These are phyloP conservation scores for Monascus purpureus DNA, from an alignment of 495 filamentous ascomycete genomes.

Conservation along the genomic window DNA sequence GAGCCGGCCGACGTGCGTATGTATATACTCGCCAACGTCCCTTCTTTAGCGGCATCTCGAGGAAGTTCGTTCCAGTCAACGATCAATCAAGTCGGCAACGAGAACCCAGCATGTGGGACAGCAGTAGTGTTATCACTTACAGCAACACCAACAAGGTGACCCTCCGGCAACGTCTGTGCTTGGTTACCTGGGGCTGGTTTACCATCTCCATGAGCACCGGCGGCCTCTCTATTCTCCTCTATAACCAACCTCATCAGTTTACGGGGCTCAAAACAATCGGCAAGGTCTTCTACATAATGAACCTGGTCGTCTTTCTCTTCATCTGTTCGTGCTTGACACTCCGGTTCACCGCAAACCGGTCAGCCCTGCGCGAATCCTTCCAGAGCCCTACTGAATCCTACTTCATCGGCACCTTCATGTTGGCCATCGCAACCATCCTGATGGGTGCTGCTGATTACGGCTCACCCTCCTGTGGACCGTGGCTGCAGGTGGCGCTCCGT, in stretches of 20 bases:
- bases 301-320: slow-evolving; percentile 36
- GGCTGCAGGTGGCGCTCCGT: slow-evolving; percentile 6
- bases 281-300: slow-evolving; percentile 41
- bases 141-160: neutral
- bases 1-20: too few species aligned
- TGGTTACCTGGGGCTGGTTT: slow-evolving; percentile 9
- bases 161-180: slow-evolving; percentile 2
- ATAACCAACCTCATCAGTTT: slow-evolving; percentile 38
- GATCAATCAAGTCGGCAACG: too few species aligned
- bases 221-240: slow-evolving; percentile 43
- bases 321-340: slow-evolving; percentile 28
- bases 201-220: slow-evolving; percentile 22
- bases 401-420: slow-evolving; percentile 16
- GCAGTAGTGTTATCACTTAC: too few species aligned
- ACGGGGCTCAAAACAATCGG: slow-evolving; percentile 38
- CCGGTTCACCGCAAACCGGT: slow-evolving; percentile 32
- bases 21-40: too few species aligned
- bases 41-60: too few species aligned
- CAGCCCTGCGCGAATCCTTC: slow-evolving; percentile 34
- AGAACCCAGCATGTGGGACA: too few species aligned
- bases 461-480: slow-evolving; percentile 4
- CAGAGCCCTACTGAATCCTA: slow-evolving; percentile 40
- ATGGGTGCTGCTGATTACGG: slow-evolving; percentile 7
- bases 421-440: slow-evolving; percentile 11
- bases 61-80: too few species aligned